Percentiles rank a stretch among this genome's conserved stretches.
Evolutionary conservation across 331 rosid genomes (phyloP).

Genomic region (Erythrophleum ivorense): DNA sequence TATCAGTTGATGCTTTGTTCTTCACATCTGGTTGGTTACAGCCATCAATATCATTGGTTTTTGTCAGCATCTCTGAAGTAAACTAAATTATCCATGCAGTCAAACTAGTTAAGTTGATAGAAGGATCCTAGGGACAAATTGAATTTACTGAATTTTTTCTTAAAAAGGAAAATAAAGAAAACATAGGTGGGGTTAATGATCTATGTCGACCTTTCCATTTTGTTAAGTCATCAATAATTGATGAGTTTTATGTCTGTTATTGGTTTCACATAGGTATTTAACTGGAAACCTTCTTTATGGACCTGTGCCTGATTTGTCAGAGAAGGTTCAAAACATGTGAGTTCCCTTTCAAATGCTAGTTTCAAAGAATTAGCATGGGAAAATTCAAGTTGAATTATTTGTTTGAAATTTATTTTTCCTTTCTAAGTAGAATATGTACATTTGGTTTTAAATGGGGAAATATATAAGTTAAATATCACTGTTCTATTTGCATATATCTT

Average conservation of each 20-base stretch:
- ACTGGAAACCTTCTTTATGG: conserved; percentile 45
- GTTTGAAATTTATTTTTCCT: not conserved
- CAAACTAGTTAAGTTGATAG: conserved; percentile 5
- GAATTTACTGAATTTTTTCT: not conserved
- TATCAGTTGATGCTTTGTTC: not conserved
- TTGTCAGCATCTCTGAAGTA: not conserved
- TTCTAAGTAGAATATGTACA: conserved; percentile 37
- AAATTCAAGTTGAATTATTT: not conserved
- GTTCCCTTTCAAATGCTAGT: conserved; percentile 30
- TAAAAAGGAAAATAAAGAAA: too few species aligned
- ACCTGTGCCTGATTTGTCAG: conserved; percentile 52
- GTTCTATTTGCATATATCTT: not conserved
- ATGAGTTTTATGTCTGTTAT: not conserved
- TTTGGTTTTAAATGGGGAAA: not conserved
- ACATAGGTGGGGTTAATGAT: too few species aligned
- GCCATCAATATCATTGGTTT: conserved; percentile 4
- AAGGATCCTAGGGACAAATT: not conserved
- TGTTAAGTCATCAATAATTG: too few species aligned
- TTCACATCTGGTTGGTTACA: not conserved
- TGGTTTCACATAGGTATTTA: conserved; percentile 24
- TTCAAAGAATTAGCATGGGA: not conserved
- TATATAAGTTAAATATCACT: not conserved
- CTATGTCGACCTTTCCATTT: too few species aligned
- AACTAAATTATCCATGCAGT: not conserved
- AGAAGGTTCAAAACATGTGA: conserved; percentile 36